Conservation (phyloP, 78 protist genomes). For the Dictyostelium intermedium region DNA sequence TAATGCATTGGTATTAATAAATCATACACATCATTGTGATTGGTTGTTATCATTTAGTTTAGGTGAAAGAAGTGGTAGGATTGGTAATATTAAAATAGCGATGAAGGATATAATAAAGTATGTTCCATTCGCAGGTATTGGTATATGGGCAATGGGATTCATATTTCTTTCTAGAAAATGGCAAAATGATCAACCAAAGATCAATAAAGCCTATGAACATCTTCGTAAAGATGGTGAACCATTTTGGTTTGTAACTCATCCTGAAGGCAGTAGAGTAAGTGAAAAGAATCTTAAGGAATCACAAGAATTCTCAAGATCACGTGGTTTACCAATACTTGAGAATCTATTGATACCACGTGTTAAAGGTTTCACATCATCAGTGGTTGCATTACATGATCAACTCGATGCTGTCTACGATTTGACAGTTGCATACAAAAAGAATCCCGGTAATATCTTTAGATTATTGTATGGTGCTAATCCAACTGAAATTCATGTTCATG, state of each 20-base stretch:
- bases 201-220: slow-evolving; percentile 39
- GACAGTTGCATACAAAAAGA: slow-evolving; percentile 33
- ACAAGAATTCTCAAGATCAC: slow-evolving; percentile 19
- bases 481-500: slow-evolving; percentile 41
- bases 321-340: slow-evolving; percentile 32
- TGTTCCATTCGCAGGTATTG: slow-evolving; percentile 54
- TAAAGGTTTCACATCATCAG: slow-evolving; percentile 55
- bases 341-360: slow-evolving; percentile 37
- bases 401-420: slow-evolving; percentile 43
- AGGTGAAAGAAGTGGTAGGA: slow-evolving; percentile 52
- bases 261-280: slow-evolving; percentile 33
- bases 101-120: slow-evolving; percentile 63
- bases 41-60: slow-evolving; percentile 61
- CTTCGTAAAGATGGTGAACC: slow-evolving; percentile 35
- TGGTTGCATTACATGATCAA: slow-evolving; percentile 26
- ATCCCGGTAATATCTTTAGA: slow-evolving; percentile 17
- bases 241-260: slow-evolving; percentile 77
- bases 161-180: slow-evolving; percentile 45
- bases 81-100: slow-evolving; percentile 67
- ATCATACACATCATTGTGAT: slow-evolving; percentile 62
- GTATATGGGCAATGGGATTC: slow-evolving; percentile 79
- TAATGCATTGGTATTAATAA: slow-evolving; percentile 41
- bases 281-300: slow-evolving; percentile 1
- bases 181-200: slow-evolving; percentile 68
- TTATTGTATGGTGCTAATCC: slow-evolving; percentile 38